These are phyloP conservation scores for Psilocybe azurescens DNA, from an alignment of 768 basidiomycete genomes.

Conservation along the genomic window DNA sequence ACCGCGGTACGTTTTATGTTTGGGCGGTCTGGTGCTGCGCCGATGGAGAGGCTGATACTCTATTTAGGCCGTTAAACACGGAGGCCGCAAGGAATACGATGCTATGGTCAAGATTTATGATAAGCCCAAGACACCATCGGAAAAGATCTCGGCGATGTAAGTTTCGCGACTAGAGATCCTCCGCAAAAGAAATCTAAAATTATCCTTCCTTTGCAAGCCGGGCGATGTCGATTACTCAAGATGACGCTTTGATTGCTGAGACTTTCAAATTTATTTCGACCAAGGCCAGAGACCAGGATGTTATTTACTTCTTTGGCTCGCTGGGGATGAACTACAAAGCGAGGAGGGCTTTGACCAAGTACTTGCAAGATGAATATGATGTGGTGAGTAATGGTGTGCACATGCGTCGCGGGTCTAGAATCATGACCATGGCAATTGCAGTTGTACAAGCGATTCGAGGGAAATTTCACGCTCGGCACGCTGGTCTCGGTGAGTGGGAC, in stretches of 20 bases:
- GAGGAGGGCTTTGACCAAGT: constrained; percentile 57
- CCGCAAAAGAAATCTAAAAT: constrained; percentile 12
- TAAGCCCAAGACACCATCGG: constrained; percentile 75
- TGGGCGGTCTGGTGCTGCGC: background rate
- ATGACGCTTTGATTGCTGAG: constrained; percentile 60
- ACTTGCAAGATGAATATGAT: constrained; percentile 75
- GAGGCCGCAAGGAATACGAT: constrained; percentile 77
- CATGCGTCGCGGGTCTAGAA: background rate
- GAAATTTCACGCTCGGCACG: constrained; percentile 62
- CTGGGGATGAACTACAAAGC: constrained; percentile 60
- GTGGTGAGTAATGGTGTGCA: constrained; percentile 43
- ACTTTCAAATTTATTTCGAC: constrained; percentile 65
- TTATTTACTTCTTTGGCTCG: constrained; percentile 66
- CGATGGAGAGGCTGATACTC: background rate
- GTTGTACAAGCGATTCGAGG: constrained; percentile 73
- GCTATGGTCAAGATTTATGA: constrained; percentile 71
- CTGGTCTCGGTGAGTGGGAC: constrained; percentile 54
- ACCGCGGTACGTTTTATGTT: constrained; percentile 52
- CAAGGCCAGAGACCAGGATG: constrained; percentile 64
- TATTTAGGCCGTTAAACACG: constrained; percentile 70
- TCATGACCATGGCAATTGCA: constrained; percentile 28
- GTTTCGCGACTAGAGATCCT: constrained; percentile 22
- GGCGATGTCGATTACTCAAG: constrained; percentile 67
- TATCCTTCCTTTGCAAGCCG: constrained; percentile 40
- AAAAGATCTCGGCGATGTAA: constrained; percentile 74